Evolutionary conservation across 192 early-diverging fungal genomes (phyloP), one percentile per base, ranked within the genome.

Genomic region (Dispira simplex): DNA sequence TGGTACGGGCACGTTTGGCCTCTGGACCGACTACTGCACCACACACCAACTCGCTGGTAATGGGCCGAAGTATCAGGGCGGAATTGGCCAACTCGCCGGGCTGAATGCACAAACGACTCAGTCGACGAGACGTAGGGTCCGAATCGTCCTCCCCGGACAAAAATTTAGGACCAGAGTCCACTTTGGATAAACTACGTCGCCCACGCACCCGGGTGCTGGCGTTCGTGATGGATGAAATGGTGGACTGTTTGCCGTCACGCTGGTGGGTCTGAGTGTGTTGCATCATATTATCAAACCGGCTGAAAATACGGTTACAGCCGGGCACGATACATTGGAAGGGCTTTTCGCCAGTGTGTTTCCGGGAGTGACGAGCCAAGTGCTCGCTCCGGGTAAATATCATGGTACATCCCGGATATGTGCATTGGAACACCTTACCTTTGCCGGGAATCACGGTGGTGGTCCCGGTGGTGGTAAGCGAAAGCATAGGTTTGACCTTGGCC

Each of bases 231-330:
- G 73, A 72, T 32, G 76, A 73, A n/a, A 75, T 71, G 52, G 69
- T 69, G 62, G 76, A 73, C 64, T 78, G 73, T 39, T 21, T 49
- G 14, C 76, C 76, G 27, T 75, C 71, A 59, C 71, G 44, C 32
- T 54, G 72, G 66, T 88, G 86, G 44, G 83, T 88, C 48, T 85
- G 84, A 11, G 84, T 85, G 54, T 88, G 86, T 65, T 88, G 86
- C 74, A 88, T 85, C 86, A 88, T 88, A 63, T 88, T 88, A 65
- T 88, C 86, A 63, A 86, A 88, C 21, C 86, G 78, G 72, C 82
- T 84, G 55, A 88, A 88, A 68, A 78, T 74, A 44, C 82, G 76
- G 59, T 73, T 69, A 64, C 86, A 88, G 14, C 71, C 76, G 46
- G 82, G 76, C 13, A 85, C 77, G 12, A 88, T 73, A 45, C 86